phyloP scores from a whole-genome alignment of 352 stramenopile species.

The Pythium apleroticum region DNA sequence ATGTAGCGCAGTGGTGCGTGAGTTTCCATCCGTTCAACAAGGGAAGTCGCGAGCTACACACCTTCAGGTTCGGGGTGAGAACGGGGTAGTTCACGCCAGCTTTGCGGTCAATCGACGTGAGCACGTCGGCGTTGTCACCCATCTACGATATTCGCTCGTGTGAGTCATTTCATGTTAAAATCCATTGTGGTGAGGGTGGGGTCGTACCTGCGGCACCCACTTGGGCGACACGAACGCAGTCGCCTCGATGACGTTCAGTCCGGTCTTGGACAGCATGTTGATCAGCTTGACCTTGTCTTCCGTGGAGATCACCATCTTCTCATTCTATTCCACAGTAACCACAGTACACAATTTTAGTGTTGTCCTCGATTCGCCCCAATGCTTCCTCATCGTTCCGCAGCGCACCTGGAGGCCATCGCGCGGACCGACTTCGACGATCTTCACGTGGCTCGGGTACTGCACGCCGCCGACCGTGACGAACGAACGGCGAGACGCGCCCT shows the following conservation, averaged over 20 bases:
- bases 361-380: background rate
- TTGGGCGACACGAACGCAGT: constrained; percentile 96
- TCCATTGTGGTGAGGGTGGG: no score
- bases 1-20: background rate
- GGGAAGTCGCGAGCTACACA: constrained; percentile 3
- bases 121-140: constrained; percentile 90
- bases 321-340: constrained; percentile 74
- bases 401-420: constrained; percentile 92
- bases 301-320: constrained; percentile 86
- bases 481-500: constrained; percentile 20
- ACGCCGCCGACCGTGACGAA: constrained; percentile 30
- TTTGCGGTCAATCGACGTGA: constrained; percentile 80
- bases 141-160: constrained; percentile 60
- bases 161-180: background rate
- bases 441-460: constrained; percentile 73
- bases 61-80: constrained; percentile 94
- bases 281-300: constrained; percentile 92
- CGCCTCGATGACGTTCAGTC: constrained; percentile 90
- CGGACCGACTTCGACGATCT: constrained; percentile 94
- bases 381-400: no score
- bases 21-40: background rate
- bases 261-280: constrained; percentile 88
- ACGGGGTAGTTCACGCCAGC: constrained; percentile 86
- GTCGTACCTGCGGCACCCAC: constrained; percentile 92
- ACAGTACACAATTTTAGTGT: background rate